Evolutionary conservation across 2,329 filamentous ascomycete genomes (phyloP), one percentile per base, ranked within the genome.

Genomic region (Chaetoscypha palmicola): DNA sequence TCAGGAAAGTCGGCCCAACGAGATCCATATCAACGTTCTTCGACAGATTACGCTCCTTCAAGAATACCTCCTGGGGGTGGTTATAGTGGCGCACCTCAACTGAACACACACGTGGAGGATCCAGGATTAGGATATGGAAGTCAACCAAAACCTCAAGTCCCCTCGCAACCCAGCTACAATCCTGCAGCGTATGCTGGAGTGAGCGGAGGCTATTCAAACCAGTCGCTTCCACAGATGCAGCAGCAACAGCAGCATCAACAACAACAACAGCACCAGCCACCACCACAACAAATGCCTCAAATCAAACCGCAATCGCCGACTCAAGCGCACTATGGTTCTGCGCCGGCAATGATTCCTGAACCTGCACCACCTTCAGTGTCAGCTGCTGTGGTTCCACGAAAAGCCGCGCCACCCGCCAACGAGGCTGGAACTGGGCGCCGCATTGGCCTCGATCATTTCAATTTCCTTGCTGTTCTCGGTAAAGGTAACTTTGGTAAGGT

Each of bases 401-500:
- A 83, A 66, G 71, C 79, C 20, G 70, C 85, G 24, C 85, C 85
- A n/a, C 70, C 79, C 36, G 83, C 83, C 17, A 86, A 79, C 50
- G 73, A 83, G 47, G 71, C 78, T 2, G 85, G 86, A 31, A 88
- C 83, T 45, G 86, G 86, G 23, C 78, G 83, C 60, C 80, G 91
- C 41, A 97, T 98, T 62, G 92, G 92, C 14, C 72, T 98, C 35
- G 94, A 98, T 63, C 90, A 98, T 67, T 98, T 98, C 75, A 98
- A 98, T 65, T 98, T 98, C 76, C 75, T 98, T 53, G 91, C 94
- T 52, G 92, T 98, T 42, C 78, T 98, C 53, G 92, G 92, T 62
- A 98, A 98, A 68, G 92, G 92, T 70, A 98, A 98, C 68, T 98
- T 98, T 62, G 92, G 92, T 65, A 98, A 98, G 68, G 92, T 98